Conservation (phyloP, 1,139 yeast species). For the Maudiozyma humilis region DNA sequence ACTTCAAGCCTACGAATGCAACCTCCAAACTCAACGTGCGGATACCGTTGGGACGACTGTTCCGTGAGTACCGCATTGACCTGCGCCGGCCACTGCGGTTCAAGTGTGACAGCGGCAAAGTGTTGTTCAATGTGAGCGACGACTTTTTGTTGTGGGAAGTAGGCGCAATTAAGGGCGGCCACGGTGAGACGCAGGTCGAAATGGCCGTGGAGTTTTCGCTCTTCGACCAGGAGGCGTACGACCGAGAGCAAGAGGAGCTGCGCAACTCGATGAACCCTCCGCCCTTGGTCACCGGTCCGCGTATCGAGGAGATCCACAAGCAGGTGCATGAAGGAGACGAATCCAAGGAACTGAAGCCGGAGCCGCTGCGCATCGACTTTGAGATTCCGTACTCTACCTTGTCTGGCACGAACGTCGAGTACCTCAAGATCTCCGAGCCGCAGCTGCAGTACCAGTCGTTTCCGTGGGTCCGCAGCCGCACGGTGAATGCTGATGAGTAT, state of each 20-base stretch:
- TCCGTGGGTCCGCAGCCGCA: slow-evolving; percentile 74
- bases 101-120: slow-evolving; percentile 57
- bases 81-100: slow-evolving; percentile 49
- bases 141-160: slow-evolving; percentile 56
- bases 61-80: slow-evolving; percentile 37
- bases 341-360: slow-evolving; percentile 34
- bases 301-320: slow-evolving; percentile 31
- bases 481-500: slow-evolving; percentile 43
- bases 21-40: slow-evolving; percentile 51
- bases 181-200: slow-evolving; percentile 46
- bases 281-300: slow-evolving; percentile 32
- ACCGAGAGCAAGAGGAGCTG: slow-evolving; percentile 43
- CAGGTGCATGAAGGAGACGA: slow-evolving; percentile 36
- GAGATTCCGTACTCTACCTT: slow-evolving; percentile 62
- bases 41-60: slow-evolving; percentile 43
- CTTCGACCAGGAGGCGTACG: slow-evolving; percentile 43
- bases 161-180: slow-evolving; percentile 38
- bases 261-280: slow-evolving; percentile 37
- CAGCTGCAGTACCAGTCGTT: slow-evolving; percentile 64
- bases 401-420: slow-evolving; percentile 65
- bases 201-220: slow-evolving; percentile 60
- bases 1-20: slow-evolving; percentile 55
- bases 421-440: slow-evolving; percentile 61
- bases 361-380: slow-evolving; percentile 51
- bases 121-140: slow-evolving; percentile 57